Evolutionary conservation across 2,329 filamentous ascomycete species (phyloP).

Genomic region (Tolypocladium capitatum): DNA sequence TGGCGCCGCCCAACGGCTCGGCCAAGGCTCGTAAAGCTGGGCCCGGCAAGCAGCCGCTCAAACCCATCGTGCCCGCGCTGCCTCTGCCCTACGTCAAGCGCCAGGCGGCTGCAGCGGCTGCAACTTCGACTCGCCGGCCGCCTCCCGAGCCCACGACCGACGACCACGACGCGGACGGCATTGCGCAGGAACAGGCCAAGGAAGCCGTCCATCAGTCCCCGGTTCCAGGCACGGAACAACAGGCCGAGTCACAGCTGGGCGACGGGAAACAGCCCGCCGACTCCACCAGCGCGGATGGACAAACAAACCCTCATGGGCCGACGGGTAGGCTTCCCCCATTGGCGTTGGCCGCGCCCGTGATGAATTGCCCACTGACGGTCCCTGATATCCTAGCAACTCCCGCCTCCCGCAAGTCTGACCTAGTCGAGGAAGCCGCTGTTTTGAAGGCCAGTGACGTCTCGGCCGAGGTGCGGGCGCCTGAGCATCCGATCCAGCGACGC

Average conservation of each 20-base stretch:
- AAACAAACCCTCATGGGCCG: not conserved
- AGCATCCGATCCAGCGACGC: not conserved
- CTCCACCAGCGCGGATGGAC: not conserved
- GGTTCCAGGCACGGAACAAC: not conserved
- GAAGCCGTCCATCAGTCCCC: not conserved
- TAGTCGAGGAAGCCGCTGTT: not conserved
- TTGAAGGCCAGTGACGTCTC: not conserved
- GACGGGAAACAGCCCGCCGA: not conserved
- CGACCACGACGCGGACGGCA: not conserved
- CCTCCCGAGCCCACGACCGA: slow-evolving; percentile 1
- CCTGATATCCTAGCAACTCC: not conserved
- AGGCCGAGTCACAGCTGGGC: not conserved
- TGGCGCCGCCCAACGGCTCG: slow-evolving; percentile 21
- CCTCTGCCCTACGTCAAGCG: slow-evolving; percentile 26
- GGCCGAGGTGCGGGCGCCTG: slow-evolving; percentile 1
- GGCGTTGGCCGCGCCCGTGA: not conserved
- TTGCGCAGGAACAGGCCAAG: not conserved
- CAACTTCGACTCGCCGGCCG: slow-evolving; percentile 8
- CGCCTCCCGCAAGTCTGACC: not conserved
- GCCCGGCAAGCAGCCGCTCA: slow-evolving; percentile 16
- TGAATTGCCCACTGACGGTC: not conserved
- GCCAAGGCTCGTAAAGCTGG: slow-evolving; percentile 18
- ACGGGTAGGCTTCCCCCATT: slow-evolving; percentile 1
- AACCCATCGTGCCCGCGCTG: slow-evolving; percentile 24
- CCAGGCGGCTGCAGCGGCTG: slow-evolving; percentile 19